Base-by-base conservation (phyloP, 2,329 filamentous ascomycete genomes). In the Massarina eburnea region DNA sequence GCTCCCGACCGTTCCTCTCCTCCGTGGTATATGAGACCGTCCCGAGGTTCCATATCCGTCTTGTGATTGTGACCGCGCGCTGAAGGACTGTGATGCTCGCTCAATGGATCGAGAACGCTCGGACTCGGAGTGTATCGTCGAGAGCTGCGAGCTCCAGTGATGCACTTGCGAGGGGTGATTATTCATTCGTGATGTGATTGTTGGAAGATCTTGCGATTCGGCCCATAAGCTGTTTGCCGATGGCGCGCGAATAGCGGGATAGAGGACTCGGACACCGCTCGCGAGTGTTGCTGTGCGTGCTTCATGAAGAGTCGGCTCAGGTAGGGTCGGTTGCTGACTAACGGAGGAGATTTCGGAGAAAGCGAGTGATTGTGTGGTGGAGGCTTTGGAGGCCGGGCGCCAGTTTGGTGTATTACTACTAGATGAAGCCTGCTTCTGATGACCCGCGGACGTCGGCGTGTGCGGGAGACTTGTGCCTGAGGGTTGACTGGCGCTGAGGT, bases 121-220 rank as follows among this genome's bases (percentile, higher is more conserved):
- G 24, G 67, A 70, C 29, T 63, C 62, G 12, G 67, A 70, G 20
- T 56, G 52, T 33, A 69, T 70, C 15, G 68, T 71, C 41, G 68
- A 71, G 36, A 71, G 61, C 55, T 69, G 66, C 17, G 68, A 68
- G 54, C 67, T 71, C 68, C 67, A 71, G 37, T 68, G 64, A 49
- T 70, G 67, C 48, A 64, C 62, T 43, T 66, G 57, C 14, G 54
- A 52, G 18, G 59, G 53, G 41, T 58, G 65, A 48, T 66, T 61
- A 54, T 63, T 64, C 70, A 72, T 72, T 62, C 68, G 70, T 55
- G 66, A 63, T 39, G 66, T 54, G 36, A 68, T 64, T 39, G 55
- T 64, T 18, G 64, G 62, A 41, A 64, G 45, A 27, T 63, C 56
- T 40, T 66, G 64, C 43, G 66, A 64, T 47, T 64, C 59, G 39